Evolutionary conservation across 257 asterid genomes (phyloP).

Genomic region (Nicotiana benthamiana): DNA sequence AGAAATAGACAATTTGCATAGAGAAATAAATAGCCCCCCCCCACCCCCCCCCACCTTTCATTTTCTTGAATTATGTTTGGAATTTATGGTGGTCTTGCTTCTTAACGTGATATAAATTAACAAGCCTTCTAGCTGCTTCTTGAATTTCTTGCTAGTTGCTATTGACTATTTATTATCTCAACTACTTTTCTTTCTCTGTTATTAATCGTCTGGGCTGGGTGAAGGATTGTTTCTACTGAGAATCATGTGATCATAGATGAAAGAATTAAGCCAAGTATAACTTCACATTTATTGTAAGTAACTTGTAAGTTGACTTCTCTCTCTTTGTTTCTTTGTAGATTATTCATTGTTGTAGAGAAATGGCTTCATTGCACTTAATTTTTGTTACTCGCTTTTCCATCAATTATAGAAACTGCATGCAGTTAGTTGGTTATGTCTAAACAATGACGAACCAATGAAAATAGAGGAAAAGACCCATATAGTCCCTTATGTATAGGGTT

Average conservation of each 20-base stretch:
- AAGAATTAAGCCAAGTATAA: background rate
- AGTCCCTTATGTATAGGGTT: too few species aligned
- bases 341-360: background rate
- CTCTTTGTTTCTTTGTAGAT: background rate
- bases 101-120: background rate
- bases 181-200: background rate
- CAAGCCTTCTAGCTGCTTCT: background rate
- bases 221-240: background rate
- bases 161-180: background rate
- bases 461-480: too few species aligned
- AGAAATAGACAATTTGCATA: background rate
- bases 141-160: background rate
- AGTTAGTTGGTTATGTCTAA: background rate
- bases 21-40: background rate
- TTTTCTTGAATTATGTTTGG: background rate
- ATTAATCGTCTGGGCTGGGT: background rate
- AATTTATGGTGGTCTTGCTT: background rate
- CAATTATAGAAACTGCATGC: background rate
- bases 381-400: background rate
- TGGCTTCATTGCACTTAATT: background rate
- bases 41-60: background rate
- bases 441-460: background rate
- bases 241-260: slow-evolving; percentile 8
- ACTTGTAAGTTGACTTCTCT: background rate
- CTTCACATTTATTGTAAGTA: slow-evolving; percentile 6